Evolutionary conservation across 768 basidiomycete genomes (phyloP).

Genomic region (Leccinum aurantiacum): DNA sequence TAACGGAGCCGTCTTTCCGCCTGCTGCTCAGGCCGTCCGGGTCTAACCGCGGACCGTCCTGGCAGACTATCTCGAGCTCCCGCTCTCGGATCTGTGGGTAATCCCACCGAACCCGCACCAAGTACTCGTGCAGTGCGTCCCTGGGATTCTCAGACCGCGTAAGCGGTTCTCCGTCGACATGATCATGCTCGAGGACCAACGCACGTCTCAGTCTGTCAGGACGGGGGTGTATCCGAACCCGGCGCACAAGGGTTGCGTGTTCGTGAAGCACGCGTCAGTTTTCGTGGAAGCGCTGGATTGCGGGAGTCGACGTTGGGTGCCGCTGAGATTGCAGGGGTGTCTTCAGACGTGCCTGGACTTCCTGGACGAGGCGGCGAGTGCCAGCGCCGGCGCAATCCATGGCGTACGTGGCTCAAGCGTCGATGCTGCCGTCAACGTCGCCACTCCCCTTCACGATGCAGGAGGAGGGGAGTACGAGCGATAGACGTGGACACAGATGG

Average conservation of each 20-base stretch:
- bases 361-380: slow-evolving; percentile 34
- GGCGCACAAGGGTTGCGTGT: slow-evolving; percentile 22
- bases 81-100: background rate
- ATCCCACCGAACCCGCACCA: slow-evolving; percentile 25
- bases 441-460: background rate
- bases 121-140: slow-evolving; percentile 29
- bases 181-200: slow-evolving; percentile 1
- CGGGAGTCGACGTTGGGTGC: slow-evolving; percentile 44
- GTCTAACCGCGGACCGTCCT: background rate
- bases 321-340: slow-evolving; percentile 53
- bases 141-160: slow-evolving; percentile 28
- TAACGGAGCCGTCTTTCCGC: background rate
- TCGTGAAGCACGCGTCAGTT: slow-evolving; percentile 47
- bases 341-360: slow-evolving; percentile 59
- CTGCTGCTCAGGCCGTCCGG: background rate
- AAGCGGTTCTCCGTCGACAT: slow-evolving; percentile 21
- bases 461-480: slow-evolving; percentile 13
- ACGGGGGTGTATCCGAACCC: slow-evolving; percentile 43
- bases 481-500: slow-evolving; percentile 6
- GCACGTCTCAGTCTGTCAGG: slow-evolving; percentile 22
- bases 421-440: background rate
- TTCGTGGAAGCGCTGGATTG: slow-evolving; percentile 47
- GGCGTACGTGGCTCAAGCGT: background rate
- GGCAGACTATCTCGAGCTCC: background rate
- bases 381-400: background rate